Percentiles rank a stretch among this genome's conserved stretches.
Conservation (phyloP, 345 rosid species). For the Microcos paniculata region DNA sequence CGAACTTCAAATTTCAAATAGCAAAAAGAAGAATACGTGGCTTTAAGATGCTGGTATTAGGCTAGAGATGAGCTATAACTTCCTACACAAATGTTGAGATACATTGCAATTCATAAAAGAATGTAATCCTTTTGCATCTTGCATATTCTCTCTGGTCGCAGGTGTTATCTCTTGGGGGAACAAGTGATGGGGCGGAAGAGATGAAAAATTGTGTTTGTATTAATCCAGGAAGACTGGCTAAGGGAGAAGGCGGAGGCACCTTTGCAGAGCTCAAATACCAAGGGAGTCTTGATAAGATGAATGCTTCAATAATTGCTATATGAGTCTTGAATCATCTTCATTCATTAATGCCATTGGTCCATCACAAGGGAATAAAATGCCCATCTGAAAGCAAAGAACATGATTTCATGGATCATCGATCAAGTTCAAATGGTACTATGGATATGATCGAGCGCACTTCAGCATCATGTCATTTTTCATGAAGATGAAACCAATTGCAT, state of each 20-base stretch:
- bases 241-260: conserved; percentile 89
- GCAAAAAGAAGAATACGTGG: background rate
- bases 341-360: background rate
- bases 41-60: background rate
- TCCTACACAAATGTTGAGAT: background rate
- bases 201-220: conserved; percentile 68
- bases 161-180: conserved; percentile 61
- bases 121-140: background rate
- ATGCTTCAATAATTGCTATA: conserved; percentile 67
- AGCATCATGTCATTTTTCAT: too few relatives aligned
- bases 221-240: conserved; percentile 85
- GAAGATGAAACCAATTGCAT: too few relatives aligned
- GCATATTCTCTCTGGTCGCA: conserved; percentile 19
- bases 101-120: background rate
- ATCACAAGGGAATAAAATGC: background rate
- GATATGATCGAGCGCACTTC: conserved; percentile 1
- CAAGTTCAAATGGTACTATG: background rate
- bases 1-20: background rate
- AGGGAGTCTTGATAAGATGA: conserved; percentile 55
- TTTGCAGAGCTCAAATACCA: conserved; percentile 68
- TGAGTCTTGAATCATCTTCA: conserved; percentile 22
- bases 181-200: conserved; percentile 52
- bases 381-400: background rate
- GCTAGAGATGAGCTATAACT: background rate
- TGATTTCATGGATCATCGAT: background rate